Conservation (phyloP, 75 land plant species). For the Selaginella tamariscina region DNA sequence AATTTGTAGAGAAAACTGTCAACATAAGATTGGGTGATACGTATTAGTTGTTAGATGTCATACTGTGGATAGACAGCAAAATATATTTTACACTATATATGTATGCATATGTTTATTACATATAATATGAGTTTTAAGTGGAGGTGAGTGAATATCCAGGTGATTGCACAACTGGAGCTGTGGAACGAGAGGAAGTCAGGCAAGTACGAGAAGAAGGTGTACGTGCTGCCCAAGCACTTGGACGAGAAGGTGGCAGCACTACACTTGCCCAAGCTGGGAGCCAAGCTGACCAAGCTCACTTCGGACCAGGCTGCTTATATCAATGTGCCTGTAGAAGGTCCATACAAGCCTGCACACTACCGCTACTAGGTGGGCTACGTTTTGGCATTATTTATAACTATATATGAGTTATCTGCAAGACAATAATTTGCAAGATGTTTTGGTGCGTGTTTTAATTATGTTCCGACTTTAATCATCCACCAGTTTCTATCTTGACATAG, state of each 20-base stretch:
- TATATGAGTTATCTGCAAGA: too few species aligned
- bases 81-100: neutral
- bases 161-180: conserved; percentile 84
- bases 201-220: conserved; percentile 85
- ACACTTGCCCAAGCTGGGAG: conserved; percentile 68
- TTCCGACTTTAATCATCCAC: too few species aligned
- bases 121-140: neutral
- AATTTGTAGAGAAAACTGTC: too few species aligned
- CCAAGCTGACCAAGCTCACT: conserved; percentile 63
- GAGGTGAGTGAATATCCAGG: conserved; percentile 24
- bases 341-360: conserved; percentile 78
- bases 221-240: conserved; percentile 80
- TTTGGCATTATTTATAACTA: too few species aligned
- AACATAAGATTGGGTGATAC: too few species aligned
- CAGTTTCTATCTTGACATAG: too few species aligned
- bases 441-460: too few species aligned
- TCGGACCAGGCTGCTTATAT: conserved; percentile 64
- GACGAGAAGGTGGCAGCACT: conserved; percentile 91
- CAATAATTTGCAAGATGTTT: too few species aligned
- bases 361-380: too few species aligned
- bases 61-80: too few species aligned
- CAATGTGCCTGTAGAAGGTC: conserved; percentile 59
- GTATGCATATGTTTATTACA: neutral
- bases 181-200: conserved; percentile 69
- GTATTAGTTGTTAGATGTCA: too few species aligned